Conservation (phyloP, 257 asterid genomes). For the Capsicum chinense region DNA sequence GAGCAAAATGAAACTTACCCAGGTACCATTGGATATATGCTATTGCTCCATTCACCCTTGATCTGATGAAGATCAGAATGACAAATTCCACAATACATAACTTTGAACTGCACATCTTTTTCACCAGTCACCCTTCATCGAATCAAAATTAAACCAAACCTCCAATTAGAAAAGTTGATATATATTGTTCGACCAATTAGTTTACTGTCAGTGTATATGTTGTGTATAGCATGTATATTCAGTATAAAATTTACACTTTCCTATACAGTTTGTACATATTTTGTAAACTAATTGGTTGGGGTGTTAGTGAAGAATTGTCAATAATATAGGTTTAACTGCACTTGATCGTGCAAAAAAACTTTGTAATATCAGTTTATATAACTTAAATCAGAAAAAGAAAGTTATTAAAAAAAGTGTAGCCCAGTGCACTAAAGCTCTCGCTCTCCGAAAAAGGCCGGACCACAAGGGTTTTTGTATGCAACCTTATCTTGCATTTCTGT, state of each 20-base stretch:
- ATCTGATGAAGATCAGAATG: slow-evolving; percentile 38
- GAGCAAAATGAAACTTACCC: slow-evolving; percentile 32
- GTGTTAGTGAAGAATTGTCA: no score
- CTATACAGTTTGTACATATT: no score
- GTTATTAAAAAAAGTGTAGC: no score
- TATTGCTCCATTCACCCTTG: slow-evolving; percentile 35
- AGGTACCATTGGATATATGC: slow-evolving; percentile 36
- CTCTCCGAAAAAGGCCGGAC: no score
- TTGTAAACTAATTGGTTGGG: no score
- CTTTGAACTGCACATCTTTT: slow-evolving; percentile 38
- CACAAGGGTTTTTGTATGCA: no score
- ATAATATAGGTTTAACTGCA: no score
- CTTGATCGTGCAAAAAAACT: no score
- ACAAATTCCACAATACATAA: slow-evolving; percentile 38
- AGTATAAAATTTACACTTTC: neutral
- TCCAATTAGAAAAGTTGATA: neutral
- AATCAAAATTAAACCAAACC: no score
- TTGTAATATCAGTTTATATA: neutral
- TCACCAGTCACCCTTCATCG: slow-evolving; percentile 35
- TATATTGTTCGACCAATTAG: neutral
- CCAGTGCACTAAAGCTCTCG: no score
- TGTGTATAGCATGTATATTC: neutral
- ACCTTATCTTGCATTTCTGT: no score
- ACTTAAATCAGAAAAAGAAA: neutral
- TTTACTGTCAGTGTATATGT: neutral